These are phyloP conservation scores for Leccinum disarticulatum DNA, from an alignment of 768 basidiomycete genomes.

Conservation along the genomic window DNA sequence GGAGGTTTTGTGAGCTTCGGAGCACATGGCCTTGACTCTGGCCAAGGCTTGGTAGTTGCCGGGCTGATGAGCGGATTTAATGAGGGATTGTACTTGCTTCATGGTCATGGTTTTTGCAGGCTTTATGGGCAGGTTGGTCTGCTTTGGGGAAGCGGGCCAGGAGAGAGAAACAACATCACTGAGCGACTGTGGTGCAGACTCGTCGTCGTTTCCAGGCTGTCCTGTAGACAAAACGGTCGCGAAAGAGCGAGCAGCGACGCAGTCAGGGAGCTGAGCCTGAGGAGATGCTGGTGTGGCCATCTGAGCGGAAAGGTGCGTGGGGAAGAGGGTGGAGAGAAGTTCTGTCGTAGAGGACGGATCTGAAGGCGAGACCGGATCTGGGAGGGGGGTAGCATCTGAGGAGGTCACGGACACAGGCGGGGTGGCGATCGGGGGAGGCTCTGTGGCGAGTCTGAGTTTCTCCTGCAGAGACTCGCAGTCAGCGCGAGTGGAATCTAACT, in stretches of 20 bases:
- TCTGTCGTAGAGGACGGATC: constrained; percentile 20
- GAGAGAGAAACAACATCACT: constrained; percentile 20
- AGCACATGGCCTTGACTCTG: constrained; percentile 45
- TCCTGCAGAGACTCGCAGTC: constrained; percentile 34
- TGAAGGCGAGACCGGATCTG: constrained; percentile 6
- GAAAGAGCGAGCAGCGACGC: constrained; percentile 35
- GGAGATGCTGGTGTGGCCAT: constrained; percentile 35
- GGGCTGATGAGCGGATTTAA: constrained; percentile 43
- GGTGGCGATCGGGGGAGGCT: constrained; percentile 8
- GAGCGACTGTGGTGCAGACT: constrained; percentile 22
- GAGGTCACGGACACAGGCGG: constrained; percentile 8
- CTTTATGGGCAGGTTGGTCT: constrained; percentile 19
- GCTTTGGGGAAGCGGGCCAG: constrained; percentile 27
- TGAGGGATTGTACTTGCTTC: constrained; percentile 43
- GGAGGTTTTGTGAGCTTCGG: constrained; percentile 44
- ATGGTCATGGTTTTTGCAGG: constrained; percentile 34
- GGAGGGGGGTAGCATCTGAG: not conserved
- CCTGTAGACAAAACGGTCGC: constrained; percentile 34
- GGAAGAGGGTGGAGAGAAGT: constrained; percentile 18
- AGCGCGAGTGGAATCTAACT: constrained; percentile 33
- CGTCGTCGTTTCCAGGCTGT: constrained; percentile 27
- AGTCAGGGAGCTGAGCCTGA: constrained; percentile 35
- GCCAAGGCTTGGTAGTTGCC: constrained; percentile 41
- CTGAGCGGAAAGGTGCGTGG: constrained; percentile 22
- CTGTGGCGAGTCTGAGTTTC: constrained; percentile 17